A percentile compares a stretch with the other conserved stretches of the same genome.
These are phyloP conservation scores for Trichoderma sp. DNA, from an alignment of 2,329 filamentous ascomycete species.

Conservation along the genomic window DNA sequence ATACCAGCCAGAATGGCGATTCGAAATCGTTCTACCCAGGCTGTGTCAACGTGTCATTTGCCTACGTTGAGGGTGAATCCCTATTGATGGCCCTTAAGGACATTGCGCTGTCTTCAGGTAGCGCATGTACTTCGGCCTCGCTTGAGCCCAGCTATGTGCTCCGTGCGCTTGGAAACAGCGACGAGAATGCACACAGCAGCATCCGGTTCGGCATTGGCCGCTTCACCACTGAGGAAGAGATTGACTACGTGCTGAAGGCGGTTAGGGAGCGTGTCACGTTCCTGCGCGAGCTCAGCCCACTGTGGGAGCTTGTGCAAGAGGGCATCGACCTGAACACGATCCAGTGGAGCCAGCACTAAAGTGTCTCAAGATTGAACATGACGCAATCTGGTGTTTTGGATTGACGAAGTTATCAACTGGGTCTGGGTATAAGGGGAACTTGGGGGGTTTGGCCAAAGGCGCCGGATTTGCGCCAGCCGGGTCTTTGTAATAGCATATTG, in stretches of 20 bases:
- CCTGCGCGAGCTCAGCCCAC: conserved; percentile 86
- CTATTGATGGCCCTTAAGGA: conserved; percentile 98
- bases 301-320: conserved; percentile 98
- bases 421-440: conserved; percentile 7
- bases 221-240: conserved; percentile 92
- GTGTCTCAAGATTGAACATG: not conserved
- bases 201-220: conserved; percentile 97
- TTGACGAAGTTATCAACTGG: not conserved
- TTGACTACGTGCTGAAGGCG: conserved; percentile 95
- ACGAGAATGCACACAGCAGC: conserved; percentile 96
- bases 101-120: conserved; percentile 93
- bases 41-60: conserved; percentile 97
- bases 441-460: conserved; percentile 19
- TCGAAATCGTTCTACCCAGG: conserved; percentile 82
- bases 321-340: conserved; percentile 94
- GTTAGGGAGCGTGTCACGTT: conserved; percentile 88
- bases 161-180: conserved; percentile 88
- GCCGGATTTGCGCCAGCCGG: conserved; percentile 23
- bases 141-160: conserved; percentile 96
- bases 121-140: conserved; percentile 94
- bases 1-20: conserved; percentile 88
- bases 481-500: conserved; percentile 33
- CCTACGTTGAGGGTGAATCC: conserved; percentile 96
- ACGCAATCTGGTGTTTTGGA: not conserved
- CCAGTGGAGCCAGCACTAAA: conserved; percentile 94